Evolutionary conservation across 495 filamentous ascomycete genomes (phyloP).

Genomic region (Pyronema omphalodes): DNA sequence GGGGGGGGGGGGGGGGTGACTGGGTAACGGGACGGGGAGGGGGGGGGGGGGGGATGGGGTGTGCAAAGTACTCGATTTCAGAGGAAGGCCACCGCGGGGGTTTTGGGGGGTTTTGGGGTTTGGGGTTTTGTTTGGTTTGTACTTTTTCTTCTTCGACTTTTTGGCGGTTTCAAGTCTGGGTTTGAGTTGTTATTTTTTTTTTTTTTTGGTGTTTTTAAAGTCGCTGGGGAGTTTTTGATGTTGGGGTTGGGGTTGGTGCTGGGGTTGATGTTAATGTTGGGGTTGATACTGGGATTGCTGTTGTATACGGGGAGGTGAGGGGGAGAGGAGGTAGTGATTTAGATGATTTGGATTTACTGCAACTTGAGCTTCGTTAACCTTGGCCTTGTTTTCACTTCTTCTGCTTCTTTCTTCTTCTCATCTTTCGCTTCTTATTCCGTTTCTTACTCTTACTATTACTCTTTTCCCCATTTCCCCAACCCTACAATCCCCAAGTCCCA

Average conservation of each 20-base stretch:
- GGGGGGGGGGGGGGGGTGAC: not conserved
- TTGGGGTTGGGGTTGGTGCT: not conserved
- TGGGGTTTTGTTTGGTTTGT: not conserved
- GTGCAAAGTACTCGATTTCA: conserved; percentile 4
- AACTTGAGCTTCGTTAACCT: not conserved
- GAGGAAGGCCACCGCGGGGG: conserved; percentile 5
- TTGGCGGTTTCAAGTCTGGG: not conserved
- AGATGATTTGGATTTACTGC: not conserved
- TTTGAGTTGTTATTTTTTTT: not conserved
- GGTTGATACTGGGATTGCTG: not conserved
- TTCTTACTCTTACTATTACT: no score
- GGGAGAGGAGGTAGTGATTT: not conserved
- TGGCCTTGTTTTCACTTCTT: not conserved
- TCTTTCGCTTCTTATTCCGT: no score
- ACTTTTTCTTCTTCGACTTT: not conserved
- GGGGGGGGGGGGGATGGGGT: no score
- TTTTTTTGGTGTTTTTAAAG: not conserved
- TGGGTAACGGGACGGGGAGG: no score
- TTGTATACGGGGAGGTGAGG: not conserved
- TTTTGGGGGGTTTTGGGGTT: not conserved
- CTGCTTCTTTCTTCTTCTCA: not conserved
- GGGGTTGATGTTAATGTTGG: not conserved
- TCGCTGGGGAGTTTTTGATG: not conserved
- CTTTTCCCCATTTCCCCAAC: no score
- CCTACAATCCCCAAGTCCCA: no score